Percentiles rank a stretch among this genome's conserved stretches.
Conservation (phyloP, 768 basidiomycete species). For the Amanita fuliginea region DNA sequence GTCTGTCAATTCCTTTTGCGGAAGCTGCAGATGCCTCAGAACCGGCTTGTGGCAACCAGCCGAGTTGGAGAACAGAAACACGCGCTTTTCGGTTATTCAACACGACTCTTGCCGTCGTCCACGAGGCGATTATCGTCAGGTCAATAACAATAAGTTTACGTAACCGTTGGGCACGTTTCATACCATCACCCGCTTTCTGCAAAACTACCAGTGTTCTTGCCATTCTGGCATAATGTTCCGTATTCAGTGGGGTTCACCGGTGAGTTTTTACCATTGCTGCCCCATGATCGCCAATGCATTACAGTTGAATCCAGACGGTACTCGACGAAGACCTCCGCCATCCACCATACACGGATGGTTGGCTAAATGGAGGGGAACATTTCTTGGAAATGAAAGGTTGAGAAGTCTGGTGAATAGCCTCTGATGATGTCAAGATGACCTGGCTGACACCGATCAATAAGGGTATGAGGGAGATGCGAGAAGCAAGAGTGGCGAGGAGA, state of each 20-base stretch:
- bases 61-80: not conserved
- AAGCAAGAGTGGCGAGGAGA: constrained; percentile 25
- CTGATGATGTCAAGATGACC: not conserved
- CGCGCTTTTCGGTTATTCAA: no score
- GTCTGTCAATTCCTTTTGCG: not conserved
- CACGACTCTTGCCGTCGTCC: not conserved
- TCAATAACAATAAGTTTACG: not conserved
- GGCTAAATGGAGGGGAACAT: constrained; percentile 67
- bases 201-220: constrained; percentile 3
- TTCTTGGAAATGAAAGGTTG: constrained; percentile 48
- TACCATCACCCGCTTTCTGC: no score
- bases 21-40: not conserved
- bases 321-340: constrained; percentile 35
- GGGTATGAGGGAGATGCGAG: constrained; percentile 65
- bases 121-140: not conserved
- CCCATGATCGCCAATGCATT: constrained; percentile 2
- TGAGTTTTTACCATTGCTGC: constrained; percentile 9
- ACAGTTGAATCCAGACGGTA: constrained; percentile 33
- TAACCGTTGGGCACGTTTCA: not conserved
- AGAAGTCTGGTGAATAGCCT: constrained; percentile 31
- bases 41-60: not conserved
- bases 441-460: constrained; percentile 11
- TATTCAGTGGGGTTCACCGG: constrained; percentile 43
- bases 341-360: constrained; percentile 69
- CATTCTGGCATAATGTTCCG: constrained; percentile 24